Evolutionary conservation across 2,329 filamentous ascomycete genomes (phyloP), one percentile per base, ranked within the genome.

Genomic region (Didymella lethalis): DNA sequence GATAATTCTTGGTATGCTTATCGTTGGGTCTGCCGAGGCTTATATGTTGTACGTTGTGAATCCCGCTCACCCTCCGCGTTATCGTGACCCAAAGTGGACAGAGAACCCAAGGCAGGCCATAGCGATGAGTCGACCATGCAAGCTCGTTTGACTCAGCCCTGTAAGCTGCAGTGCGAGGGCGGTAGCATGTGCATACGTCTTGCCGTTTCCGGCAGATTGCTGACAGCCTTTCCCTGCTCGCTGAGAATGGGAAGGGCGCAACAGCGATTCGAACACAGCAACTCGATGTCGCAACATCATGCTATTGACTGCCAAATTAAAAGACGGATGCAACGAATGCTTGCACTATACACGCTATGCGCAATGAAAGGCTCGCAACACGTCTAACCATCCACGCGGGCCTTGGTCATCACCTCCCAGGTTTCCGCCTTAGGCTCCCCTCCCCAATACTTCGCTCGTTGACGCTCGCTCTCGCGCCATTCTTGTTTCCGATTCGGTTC

Each of bases 401-500:
- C 7, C 32, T 16, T 36, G 32, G 32, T 48, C n/a, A 48, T 44
- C 34, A 40, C 23, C 29, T 44, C 28, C 45, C 41, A 26, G 41
- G 41, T 44, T 44, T 44, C 23, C 41, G 34, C 29, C 52, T 29
- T 20, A 55, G 12, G 26, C 45, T 58, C 3, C 45, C 55, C 11
- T 59, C 32, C 7, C 56, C 50, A 10, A 32, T 28, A 6, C 46
- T 54, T 2, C 32, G 47, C 16, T 45, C 50, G 18, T 44, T 49
- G 1, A 50, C 50, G 14, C 46, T 46, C 2, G 40, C 50, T 3
- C 50, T 36, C 12, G 49, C 48, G 16, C 47, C 46, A 12, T 23
- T 55, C 34, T 59, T 57, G 4, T 56, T 61, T 23, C 56, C 50
- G 14, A 12, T 58, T 12, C 45, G 55, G 23, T 57, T 52, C 20